Evolutionary conservation across 345 rosid species (phyloP).

Genomic region (Eucalyptus globulus): DNA sequence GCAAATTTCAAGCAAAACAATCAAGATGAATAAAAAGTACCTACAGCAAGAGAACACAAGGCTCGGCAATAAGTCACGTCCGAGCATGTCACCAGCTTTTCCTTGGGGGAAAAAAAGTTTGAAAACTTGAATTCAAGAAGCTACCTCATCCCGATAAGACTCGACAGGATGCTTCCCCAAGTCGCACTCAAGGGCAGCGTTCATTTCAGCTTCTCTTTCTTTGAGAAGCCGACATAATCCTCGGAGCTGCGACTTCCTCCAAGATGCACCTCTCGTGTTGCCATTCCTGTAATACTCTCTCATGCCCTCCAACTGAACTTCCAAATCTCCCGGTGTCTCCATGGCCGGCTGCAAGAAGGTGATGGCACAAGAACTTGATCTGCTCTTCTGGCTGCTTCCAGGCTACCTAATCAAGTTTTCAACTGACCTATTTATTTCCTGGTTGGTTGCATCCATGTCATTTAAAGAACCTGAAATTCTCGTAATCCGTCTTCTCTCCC

Average conservation of each 20-base stretch:
- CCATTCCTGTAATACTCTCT: slow-evolving; percentile 32
- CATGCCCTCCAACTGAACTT: slow-evolving; percentile 9
- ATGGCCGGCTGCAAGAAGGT: not conserved
- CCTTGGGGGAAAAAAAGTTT: not conserved
- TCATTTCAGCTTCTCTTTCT: slow-evolving; percentile 24
- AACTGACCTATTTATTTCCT: not conserved
- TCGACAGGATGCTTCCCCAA: slow-evolving; percentile 57
- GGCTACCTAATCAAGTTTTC: not conserved
- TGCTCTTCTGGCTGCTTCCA: not conserved
- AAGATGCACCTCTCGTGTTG: slow-evolving; percentile 22
- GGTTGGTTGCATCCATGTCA: not conserved
- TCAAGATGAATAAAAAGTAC: not conserved
- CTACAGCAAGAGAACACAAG: not conserved
- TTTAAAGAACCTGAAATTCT: not conserved
- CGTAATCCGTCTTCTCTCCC: not conserved
- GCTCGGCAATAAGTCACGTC: not conserved
- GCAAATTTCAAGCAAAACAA: not conserved
- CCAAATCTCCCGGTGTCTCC: not conserved
- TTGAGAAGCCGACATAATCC: slow-evolving; percentile 20
- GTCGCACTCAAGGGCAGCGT: slow-evolving; percentile 25
- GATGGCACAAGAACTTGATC: not conserved
- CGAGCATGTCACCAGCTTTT: not conserved
- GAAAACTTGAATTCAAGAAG: not conserved
- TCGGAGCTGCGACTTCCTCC: slow-evolving; percentile 49
- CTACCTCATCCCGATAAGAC: slow-evolving; percentile 53